phyloP scores from a whole-genome alignment of 202 grass and related monocot species.

The Panicum virgatum region DNA sequence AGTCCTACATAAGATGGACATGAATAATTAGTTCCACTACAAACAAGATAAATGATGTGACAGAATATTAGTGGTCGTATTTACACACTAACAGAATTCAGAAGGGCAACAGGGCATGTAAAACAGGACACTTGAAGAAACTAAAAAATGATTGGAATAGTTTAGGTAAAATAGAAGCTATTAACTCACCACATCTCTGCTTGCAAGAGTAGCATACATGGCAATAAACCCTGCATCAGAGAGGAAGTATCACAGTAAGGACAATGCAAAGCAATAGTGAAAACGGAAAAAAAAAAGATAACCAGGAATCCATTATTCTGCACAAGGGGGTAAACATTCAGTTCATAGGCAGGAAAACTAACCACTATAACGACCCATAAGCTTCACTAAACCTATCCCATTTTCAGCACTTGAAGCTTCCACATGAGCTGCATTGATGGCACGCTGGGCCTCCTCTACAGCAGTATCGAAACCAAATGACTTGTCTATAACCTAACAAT shows the following conservation, averaged over 20 bases:
- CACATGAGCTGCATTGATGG: slow-evolving; percentile 96
- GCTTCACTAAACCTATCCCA: slow-evolving; percentile 92
- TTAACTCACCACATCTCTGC: slow-evolving; percentile 91
- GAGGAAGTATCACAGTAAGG: slow-evolving; percentile 13
- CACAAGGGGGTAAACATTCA: background rate
- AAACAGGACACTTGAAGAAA: slow-evolving; percentile 21
- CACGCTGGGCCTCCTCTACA: slow-evolving; percentile 92
- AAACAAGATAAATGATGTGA: background rate
- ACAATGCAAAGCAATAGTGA: background rate
- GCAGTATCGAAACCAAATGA: slow-evolving; percentile 98
- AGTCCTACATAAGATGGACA: slow-evolving; percentile 60
- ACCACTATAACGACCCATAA: slow-evolving; percentile 98
- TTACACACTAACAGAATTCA: background rate
- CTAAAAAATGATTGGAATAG: slow-evolving; percentile 27
- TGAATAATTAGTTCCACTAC: slow-evolving; percentile 14
- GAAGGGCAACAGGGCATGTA: background rate
- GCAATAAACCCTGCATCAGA: slow-evolving; percentile 81
- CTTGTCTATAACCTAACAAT: slow-evolving; percentile 90
- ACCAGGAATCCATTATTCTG: slow-evolving; percentile 3
- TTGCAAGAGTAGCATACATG: slow-evolving; percentile 94
- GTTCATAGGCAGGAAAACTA: slow-evolving; percentile 36
- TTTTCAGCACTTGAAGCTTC: slow-evolving; percentile 97
- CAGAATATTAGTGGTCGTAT: background rate
- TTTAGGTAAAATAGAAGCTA: slow-evolving; percentile 14
- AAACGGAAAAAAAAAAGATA: background rate